These are phyloP conservation scores for Salisapilia sapeloensis DNA, from an alignment of 352 stramenopile species.

Conservation along the genomic window DNA sequence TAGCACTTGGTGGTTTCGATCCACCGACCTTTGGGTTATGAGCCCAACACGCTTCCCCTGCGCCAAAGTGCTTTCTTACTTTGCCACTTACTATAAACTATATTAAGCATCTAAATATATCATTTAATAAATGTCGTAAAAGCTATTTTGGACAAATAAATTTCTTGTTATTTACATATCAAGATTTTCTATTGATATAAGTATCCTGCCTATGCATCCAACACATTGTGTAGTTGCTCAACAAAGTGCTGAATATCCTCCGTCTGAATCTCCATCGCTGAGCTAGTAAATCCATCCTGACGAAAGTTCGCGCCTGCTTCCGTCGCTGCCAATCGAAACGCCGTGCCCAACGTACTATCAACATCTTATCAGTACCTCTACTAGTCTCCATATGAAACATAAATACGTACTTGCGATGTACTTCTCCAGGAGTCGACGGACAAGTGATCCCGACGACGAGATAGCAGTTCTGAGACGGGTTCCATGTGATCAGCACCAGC, in stretches of 20 bases:
- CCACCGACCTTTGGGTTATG: constrained; percentile 5
- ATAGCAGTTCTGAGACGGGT: constrained; percentile 87
- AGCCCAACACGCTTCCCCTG: constrained; percentile 5
- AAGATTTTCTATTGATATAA: too few relatives aligned
- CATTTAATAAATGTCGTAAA: too few relatives aligned
- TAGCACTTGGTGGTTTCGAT: constrained; percentile 5
- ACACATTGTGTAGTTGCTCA: constrained; percentile 88
- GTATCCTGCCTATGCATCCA: constrained; percentile 62
- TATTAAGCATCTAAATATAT: constrained; percentile 1
- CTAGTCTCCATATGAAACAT: not conserved
- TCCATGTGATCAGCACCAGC: constrained; percentile 59
- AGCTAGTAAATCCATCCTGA: constrained; percentile 92
- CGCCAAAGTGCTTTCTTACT: constrained; percentile 5
- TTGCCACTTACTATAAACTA: not conserved
- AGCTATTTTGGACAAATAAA: too few relatives aligned
- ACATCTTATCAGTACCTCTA: not conserved
- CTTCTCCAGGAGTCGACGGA: constrained; percentile 71
- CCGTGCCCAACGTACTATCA: constrained; percentile 77
- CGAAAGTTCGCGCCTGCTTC: constrained; percentile 86
- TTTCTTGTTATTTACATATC: too few relatives aligned
- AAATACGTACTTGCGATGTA: constrained; percentile 68
- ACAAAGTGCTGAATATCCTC: constrained; percentile 92
- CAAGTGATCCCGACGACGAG: constrained; percentile 92
- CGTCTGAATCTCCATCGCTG: constrained; percentile 90
- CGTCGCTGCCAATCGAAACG: constrained; percentile 87